Evolutionary conservation across 306 rosid genomes (phyloP), one percentile per base, ranked within the genome.

Genomic region (Pterocarpus santalinus): DNA sequence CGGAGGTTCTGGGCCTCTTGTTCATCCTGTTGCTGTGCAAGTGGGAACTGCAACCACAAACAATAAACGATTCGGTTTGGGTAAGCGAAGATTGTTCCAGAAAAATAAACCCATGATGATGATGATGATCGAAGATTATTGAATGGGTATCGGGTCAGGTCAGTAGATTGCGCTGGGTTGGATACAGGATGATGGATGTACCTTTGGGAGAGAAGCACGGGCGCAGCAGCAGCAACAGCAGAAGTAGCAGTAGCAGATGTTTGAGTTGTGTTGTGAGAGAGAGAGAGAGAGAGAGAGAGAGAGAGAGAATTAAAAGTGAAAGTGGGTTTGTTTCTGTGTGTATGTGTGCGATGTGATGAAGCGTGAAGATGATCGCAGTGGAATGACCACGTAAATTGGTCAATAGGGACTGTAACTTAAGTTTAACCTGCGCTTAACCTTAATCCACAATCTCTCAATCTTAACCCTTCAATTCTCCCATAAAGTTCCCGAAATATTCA

Each of bases 1-100:
- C 28, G 79, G 67, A 69, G 13, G 81, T 34, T 52, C 86, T 77
- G 5, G 85, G 75, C 65, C 91, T 79, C 90, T 87, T 92, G 52
- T 76, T 91, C 97, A 89, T 92, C 78, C 5, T 76, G 73, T 76
- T 91, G 82, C 49, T 85, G 69, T 63, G 47, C 51, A 70, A 67
- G 16, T 32, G 10, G 5, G 3, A 55, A 55, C 61, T 1, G 22
- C 58, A 55, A 16, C 7, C 22, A 14, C 61, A 55, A 78, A 39
- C 5, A 1, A 28, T n/a, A 30, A 55, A 55, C 2, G 28, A n/a
- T 55, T 5, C 61, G 28, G 28, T n/a, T 28, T 8, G 46, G 67
- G 38, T 49, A 36, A 77, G 65, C 0, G 22, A 4, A 30, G 28
- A 12, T 61, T 22, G 58, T 68, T 41, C 2, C 10, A 55, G 2